A percentile compares a stretch with the other conserved stretches of the same genome.
Evolutionary conservation across 495 filamentous ascomycete species (phyloP).

Genomic region (Viridothelium virens): DNA sequence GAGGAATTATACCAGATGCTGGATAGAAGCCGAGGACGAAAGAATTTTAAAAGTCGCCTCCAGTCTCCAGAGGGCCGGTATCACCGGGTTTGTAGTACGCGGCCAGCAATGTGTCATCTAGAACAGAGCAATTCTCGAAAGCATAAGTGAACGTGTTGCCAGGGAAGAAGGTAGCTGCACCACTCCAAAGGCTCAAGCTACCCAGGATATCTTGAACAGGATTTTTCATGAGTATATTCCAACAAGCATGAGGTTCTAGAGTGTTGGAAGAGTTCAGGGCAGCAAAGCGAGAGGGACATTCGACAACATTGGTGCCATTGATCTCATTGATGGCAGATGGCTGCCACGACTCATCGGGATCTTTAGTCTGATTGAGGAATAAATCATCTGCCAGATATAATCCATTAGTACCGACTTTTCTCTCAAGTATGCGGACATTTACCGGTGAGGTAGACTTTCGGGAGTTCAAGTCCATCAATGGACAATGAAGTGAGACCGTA

Average conservation of each 20-base stretch:
- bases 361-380: slow-evolving; percentile 3
- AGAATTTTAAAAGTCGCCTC: slow-evolving; percentile 43
- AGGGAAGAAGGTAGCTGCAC: slow-evolving; percentile 41
- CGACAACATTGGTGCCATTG: slow-evolving; percentile 38
- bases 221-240: slow-evolving; percentile 44
- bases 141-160: slow-evolving; percentile 39
- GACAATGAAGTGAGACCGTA: slow-evolving; percentile 43
- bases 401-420: neutral
- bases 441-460: slow-evolving; percentile 41
- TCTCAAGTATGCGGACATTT: slow-evolving; percentile 4
- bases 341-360: slow-evolving; percentile 15
- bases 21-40: slow-evolving; percentile 38
- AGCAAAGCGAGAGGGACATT: slow-evolving; percentile 39
- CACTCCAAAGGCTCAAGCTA: slow-evolving; percentile 32
- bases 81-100: slow-evolving; percentile 30
- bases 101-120: slow-evolving; percentile 32
- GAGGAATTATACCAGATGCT: slow-evolving; percentile 12
- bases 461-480: slow-evolving; percentile 41
- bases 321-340: slow-evolving; percentile 42
- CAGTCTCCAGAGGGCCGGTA: slow-evolving; percentile 41
- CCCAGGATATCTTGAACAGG: slow-evolving; percentile 40
- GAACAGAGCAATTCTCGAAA: slow-evolving; percentile 37
- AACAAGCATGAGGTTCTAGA: slow-evolving; percentile 44
- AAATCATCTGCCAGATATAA: slow-evolving; percentile 16
- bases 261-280: slow-evolving; percentile 35